A percentile compares a stretch with the other conserved stretches of the same genome.
These are phyloP conservation scores for Tylopilus microsporus DNA, from an alignment of 1,284 basidiomycete species.

Conservation along the genomic window DNA sequence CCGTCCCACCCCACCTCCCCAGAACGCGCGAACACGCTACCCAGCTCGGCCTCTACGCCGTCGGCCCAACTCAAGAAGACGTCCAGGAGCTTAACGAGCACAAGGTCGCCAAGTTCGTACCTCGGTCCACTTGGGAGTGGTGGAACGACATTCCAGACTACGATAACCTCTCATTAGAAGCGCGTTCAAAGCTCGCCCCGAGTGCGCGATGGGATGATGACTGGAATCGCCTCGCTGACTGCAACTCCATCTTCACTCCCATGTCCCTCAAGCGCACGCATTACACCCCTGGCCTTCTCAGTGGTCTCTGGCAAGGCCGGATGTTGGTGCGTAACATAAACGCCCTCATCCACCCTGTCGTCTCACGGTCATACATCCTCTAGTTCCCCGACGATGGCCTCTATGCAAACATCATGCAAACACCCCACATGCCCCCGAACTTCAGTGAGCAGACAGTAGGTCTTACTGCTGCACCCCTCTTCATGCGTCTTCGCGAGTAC, in stretches of 20 bases:
- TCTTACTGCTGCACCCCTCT: constrained; percentile 44
- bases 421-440: constrained; percentile 26
- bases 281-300: constrained; percentile 48
- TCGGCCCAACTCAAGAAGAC: constrained; percentile 55
- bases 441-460: constrained; percentile 38
- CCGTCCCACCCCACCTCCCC: constrained; percentile 44
- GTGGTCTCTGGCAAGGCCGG: constrained; percentile 57
- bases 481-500: constrained; percentile 53
- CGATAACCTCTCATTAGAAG: constrained; percentile 24
- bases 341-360: constrained; percentile 2
- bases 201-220: constrained; percentile 54
- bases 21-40: constrained; percentile 41
- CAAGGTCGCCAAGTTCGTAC: constrained; percentile 26
- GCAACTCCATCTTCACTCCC: constrained; percentile 40
- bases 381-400: constrained; percentile 34
- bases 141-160: constrained; percentile 31
- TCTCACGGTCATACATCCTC: constrained; percentile 9
- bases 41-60: constrained; percentile 23
- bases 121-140: constrained; percentile 38
- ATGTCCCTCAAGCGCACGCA: constrained; percentile 41
- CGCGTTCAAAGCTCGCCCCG: constrained; percentile 28
- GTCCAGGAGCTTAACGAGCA: constrained; percentile 52
- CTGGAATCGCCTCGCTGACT: constrained; percentile 52
- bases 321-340: constrained; percentile 43
- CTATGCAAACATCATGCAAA: constrained; percentile 34